phyloP scores from a whole-genome alignment of 306 rosid genomes.

The Casuarina equisetifolia region DNA sequence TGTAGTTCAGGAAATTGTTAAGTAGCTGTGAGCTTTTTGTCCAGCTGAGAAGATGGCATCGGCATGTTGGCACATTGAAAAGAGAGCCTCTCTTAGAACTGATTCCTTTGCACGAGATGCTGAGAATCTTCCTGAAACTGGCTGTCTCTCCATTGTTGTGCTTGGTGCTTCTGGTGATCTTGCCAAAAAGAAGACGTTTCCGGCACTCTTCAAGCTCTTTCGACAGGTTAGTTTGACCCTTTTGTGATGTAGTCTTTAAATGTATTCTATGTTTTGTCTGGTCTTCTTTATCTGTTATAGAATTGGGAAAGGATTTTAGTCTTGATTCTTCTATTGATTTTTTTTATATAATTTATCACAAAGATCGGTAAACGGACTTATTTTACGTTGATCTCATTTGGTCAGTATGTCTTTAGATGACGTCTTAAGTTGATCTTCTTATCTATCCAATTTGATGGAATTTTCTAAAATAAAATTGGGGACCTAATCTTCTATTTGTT shows the following conservation, averaged over 20 bases:
- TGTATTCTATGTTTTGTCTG: constrained; percentile 3
- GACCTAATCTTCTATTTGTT: neutral
- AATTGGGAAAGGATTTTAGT: neutral
- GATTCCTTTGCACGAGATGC: constrained; percentile 47
- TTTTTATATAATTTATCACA: neutral
- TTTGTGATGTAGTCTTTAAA: neutral
- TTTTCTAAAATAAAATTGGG: neutral
- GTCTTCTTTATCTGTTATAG: neutral
- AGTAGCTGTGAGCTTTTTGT: constrained; percentile 16
- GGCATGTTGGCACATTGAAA: constrained; percentile 56
- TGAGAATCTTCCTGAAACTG: constrained; percentile 58
- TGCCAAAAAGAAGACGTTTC: constrained; percentile 98
- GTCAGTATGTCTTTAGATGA: neutral
- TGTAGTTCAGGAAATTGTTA: constrained; percentile 21
- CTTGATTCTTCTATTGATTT: neutral
- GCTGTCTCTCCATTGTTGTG: constrained; percentile 74
- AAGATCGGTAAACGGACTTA: neutral
- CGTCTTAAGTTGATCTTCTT: neutral
- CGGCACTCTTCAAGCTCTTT: constrained; percentile 84
- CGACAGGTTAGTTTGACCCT: constrained; percentile 51
- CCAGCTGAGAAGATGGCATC: constrained; percentile 56
- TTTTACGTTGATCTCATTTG: neutral
- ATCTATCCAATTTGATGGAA: neutral
- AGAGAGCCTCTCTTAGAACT: constrained; percentile 28
- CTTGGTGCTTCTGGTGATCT: constrained; percentile 99